Evolutionary conservation across 495 filamentous ascomycete genomes (phyloP), one percentile per base, ranked within the genome.

Genomic region (Talaromyces borbonicus): DNA sequence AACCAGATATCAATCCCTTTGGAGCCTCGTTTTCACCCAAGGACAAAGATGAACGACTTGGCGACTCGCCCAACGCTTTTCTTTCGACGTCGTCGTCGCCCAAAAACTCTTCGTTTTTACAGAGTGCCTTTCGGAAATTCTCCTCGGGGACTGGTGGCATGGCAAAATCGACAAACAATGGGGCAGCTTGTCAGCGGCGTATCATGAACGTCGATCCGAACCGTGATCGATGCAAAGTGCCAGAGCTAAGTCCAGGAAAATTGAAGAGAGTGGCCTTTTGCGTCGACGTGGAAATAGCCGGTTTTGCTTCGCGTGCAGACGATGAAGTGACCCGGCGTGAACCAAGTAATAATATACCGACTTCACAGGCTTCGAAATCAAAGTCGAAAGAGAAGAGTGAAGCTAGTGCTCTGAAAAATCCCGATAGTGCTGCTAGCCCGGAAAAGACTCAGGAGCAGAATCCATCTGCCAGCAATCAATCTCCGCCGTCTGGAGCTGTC

Each of bases 211-310:
- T 94, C 30, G 88, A 98, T 56, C 76, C 64, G 16, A 73, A 79
- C 51, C 74, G 92, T 24, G 82, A 93, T 55, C 67, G 92, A 31
- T 92, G 87, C 57, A 73, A 75, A 12, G 78, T 97, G 20, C 70
- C 78, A 22, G 88, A 92, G 50, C 63, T 98, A 16, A 79, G 90
- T 48, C 80, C 83, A 49, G 76, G 75, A 14, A 94, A 92, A 50
- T 63, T 98, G 25, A 75, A 88, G 16, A 74, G 86, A 26, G 92
- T 98, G 1, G 85, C 89, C 1, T 98, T 98, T 54, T 94, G 85
- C 52, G 92, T 98, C 3, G 92, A 98, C 60, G 92, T 98, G 9
- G 92, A 98, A 65, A 92, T 98, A 55, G 90, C 92, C n/a, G 79
- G 79, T 0, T 58, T 76, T 25, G 75, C 80, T 14, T 60, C 60